Percentiles rank a stretch among this genome's conserved stretches.
Evolutionary conservation across 2,329 filamentous ascomycete genomes (phyloP).

Genomic region (Trichoderma koningiopsis): DNA sequence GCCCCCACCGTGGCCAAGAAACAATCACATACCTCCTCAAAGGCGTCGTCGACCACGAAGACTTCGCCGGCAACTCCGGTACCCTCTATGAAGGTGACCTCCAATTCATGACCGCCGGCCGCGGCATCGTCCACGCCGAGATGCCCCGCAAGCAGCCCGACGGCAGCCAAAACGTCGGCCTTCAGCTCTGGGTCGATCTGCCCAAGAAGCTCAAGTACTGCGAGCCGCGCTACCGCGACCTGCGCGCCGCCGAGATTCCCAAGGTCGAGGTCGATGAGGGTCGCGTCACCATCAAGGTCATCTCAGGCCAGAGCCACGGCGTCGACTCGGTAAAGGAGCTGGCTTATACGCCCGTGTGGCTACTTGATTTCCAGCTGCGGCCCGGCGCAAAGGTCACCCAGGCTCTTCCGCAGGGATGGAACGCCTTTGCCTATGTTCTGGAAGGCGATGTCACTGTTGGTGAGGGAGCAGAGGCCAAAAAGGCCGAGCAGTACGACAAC

Average conservation of each 20-base stretch:
- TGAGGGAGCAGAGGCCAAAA: conserved; percentile 51
- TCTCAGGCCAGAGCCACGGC: conserved; percentile 80
- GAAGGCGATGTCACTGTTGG: conserved; percentile 69
- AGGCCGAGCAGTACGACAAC: conserved; percentile 76
- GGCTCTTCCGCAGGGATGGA: conserved; percentile 77
- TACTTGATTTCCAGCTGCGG: conserved; percentile 78
- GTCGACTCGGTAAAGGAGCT: conserved; percentile 86
- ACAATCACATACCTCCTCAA: conserved; percentile 86
- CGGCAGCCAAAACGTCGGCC: conserved; percentile 76
- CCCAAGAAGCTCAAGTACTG: conserved; percentile 79
- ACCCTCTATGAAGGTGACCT: conserved; percentile 86
- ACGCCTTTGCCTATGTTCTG: conserved; percentile 86
- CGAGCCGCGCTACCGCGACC: conserved; percentile 89
- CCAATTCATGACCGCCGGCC: conserved; percentile 96
- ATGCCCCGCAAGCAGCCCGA: conserved; percentile 83
- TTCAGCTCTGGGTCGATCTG: conserved; percentile 96
- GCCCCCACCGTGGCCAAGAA: conserved; percentile 77
- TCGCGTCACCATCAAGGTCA: conserved; percentile 82
- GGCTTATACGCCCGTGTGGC: conserved; percentile 96
- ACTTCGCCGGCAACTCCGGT: conserved; percentile 83
- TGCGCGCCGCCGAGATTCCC: conserved; percentile 79
- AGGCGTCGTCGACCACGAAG: conserved; percentile 87
- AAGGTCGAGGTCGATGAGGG: conserved; percentile 69
- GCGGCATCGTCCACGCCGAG: conserved; percentile 91
- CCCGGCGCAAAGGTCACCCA: conserved; percentile 80